Evolutionary conservation across 2,329 filamentous ascomycete genomes (phyloP).

Genomic region (Aspergillus uvarum): DNA sequence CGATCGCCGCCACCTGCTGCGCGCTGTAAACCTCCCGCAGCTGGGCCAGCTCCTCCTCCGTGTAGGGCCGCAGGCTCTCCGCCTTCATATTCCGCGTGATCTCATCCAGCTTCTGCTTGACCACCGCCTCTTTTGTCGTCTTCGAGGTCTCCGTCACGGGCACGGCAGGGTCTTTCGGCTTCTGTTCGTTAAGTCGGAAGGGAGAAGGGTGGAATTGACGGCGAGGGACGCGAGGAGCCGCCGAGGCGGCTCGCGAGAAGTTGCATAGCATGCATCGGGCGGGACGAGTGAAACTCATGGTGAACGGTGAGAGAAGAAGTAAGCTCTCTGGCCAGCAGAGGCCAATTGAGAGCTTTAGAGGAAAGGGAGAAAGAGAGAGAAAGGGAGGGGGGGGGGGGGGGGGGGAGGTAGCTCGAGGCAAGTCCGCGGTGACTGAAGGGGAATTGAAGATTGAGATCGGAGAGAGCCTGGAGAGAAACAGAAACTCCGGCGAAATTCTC

Average conservation of each 20-base stretch:
- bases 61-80: slow-evolving; percentile 58
- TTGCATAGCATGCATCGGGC: slow-evolving; percentile 53
- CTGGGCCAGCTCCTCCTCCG: slow-evolving; percentile 61
- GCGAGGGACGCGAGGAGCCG: slow-evolving; percentile 44
- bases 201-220: slow-evolving; percentile 52
- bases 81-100: slow-evolving; percentile 25
- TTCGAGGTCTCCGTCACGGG: background rate
- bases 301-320: slow-evolving; percentile 16
- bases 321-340: slow-evolving; percentile 32
- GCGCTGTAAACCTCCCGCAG: slow-evolving; percentile 71
- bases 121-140: background rate
- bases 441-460: slow-evolving; percentile 3
- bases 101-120: slow-evolving; percentile 23
- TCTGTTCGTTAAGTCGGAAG: slow-evolving; percentile 37
- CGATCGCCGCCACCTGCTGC: slow-evolving; percentile 77
- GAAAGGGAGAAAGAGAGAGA: slow-evolving; percentile 6
- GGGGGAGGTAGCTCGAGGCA: background rate
- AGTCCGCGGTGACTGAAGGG: background rate
- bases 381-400: background rate
- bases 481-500: slow-evolving; percentile 27
- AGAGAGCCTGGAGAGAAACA: background rate
- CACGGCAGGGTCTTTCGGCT: slow-evolving; percentile 36
- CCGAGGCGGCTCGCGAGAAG: slow-evolving; percentile 43
- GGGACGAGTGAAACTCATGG: slow-evolving; percentile 52
- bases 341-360: slow-evolving; percentile 19